These are phyloP conservation scores for Liquidambar formosana DNA, from an alignment of 164 flowering plant species.

Conservation along the genomic window DNA sequence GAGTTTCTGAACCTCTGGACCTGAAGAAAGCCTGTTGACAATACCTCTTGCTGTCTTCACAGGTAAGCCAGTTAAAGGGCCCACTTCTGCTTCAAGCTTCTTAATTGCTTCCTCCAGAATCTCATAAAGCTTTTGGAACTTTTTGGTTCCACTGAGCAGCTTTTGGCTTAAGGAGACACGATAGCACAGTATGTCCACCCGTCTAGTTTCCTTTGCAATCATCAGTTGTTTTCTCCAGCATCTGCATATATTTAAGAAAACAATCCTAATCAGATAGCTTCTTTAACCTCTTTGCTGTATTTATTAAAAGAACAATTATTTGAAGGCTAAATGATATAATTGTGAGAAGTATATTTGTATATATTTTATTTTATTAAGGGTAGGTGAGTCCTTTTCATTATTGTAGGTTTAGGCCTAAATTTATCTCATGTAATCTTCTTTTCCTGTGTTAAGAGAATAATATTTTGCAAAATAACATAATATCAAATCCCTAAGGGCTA, in stretches of 20 bases:
- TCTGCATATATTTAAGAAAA: constrained; percentile 32
- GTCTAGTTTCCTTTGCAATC: constrained; percentile 81
- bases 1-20: constrained; percentile 79
- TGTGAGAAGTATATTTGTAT: too few relatives aligned
- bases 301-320: not conserved
- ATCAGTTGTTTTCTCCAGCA: constrained; percentile 86
- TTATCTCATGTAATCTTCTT: too few relatives aligned
- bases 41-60: constrained; percentile 84
- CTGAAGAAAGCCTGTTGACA: constrained; percentile 89
- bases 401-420: too few relatives aligned
- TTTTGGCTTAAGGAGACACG: constrained; percentile 73
- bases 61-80: constrained; percentile 74
- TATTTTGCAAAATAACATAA: too few relatives aligned
- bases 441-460: too few relatives aligned
- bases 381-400: too few relatives aligned
- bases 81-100: constrained; percentile 83
- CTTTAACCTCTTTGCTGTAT: not conserved
- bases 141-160: constrained; percentile 63
- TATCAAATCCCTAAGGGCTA: too few relatives aligned
- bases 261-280: constrained; percentile 1
- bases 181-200: constrained; percentile 83
- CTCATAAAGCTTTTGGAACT: constrained; percentile 53
- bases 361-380: too few relatives aligned
- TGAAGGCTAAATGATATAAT: too few relatives aligned
- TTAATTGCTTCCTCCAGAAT: constrained; percentile 68